A percentile compares a stretch with the other conserved stretches of the same genome.
Conservation (phyloP, 805 yeast species). For the Saccharomyces mikatae region DNA sequence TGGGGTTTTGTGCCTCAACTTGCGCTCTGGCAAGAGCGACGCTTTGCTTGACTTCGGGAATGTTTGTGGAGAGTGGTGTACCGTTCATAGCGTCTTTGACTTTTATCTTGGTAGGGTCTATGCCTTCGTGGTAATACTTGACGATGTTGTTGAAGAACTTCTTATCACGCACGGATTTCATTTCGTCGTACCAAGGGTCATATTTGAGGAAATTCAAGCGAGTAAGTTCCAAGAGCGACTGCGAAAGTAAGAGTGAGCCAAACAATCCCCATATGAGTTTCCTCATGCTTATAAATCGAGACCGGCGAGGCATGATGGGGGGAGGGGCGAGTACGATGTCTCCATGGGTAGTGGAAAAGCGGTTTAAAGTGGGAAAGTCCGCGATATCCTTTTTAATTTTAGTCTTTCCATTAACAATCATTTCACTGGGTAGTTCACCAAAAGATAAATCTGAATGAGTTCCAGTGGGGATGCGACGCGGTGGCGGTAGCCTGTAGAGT, state of each 20-base stretch:
- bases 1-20: slow-evolving; percentile 38
- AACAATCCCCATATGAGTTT: slow-evolving; percentile 29
- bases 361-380: slow-evolving; percentile 28
- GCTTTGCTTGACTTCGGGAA: slow-evolving; percentile 29
- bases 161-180: slow-evolving; percentile 42
- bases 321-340: slow-evolving; percentile 11
- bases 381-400: slow-evolving; percentile 23
- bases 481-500: slow-evolving; percentile 3
- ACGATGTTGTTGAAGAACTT: slow-evolving; percentile 30
- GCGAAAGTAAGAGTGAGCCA: slow-evolving; percentile 44
- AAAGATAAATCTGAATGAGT: neutral
- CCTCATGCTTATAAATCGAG: slow-evolving; percentile 8
- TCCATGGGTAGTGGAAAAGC: slow-evolving; percentile 28
- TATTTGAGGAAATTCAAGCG: slow-evolving; percentile 38
- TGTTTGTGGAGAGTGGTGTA: slow-evolving; percentile 21
- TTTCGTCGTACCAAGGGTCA: slow-evolving; percentile 73
- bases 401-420: neutral
- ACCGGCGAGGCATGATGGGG: neutral
- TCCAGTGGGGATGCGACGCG: neutral
- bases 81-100: slow-evolving; percentile 29
- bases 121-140: slow-evolving; percentile 28
- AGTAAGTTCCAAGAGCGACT: slow-evolving; percentile 48
- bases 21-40: slow-evolving; percentile 37
- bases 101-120: slow-evolving; percentile 29
- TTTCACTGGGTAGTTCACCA: neutral